Evolutionary conservation across 805 yeast genomes (phyloP), one percentile per base, ranked within the genome.

Genomic region (Wickerhamiella cacticola): DNA sequence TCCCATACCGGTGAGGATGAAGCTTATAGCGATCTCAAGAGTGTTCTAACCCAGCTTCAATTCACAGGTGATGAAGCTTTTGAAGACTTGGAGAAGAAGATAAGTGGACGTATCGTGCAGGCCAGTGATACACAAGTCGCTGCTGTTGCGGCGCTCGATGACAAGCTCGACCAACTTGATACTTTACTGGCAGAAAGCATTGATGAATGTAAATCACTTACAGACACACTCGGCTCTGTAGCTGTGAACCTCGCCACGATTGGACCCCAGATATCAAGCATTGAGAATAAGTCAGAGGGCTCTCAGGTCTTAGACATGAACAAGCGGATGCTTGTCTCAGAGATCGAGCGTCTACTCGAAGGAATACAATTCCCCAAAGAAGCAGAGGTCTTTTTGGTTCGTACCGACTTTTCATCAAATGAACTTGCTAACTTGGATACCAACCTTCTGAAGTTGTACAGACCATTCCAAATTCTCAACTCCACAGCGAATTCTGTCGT

Each of bases 231-330:
- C 47, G 72, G 77, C 2, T 65, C 74, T 26, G 78, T 78, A 53
- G 69, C 76, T 13, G 78, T 79, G 53, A 83, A 80, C 52, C 63
- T 80, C 43, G 71, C 78, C 12, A 72, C 79, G 2, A 74, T 85
- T 31, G 73, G 79, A 12, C 76, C 76, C 2, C 89, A 82, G 51
- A 76, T 88, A 45, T 73, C 75, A 41, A 74, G 72, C 45, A 78
- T 87, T 36, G 95, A 86, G 58, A 69, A 70, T 29, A 82, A 80
- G 59, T 79, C 88, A 2, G 77, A 81, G 56, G 95, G 95, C 43
- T 63, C 86, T 15, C 96, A 88, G 63, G 80, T 88, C 5, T 80
- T 79, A 55, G 76, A 89, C 4, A 78, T 84, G 39, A 88, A 88
- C 64, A 83, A 82, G 62, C 84, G 83, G 56, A 61, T 72, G n/a